These are phyloP conservation scores for Erodium maritimum DNA, from an alignment of 345 rosid species.

Conservation along the genomic window DNA sequence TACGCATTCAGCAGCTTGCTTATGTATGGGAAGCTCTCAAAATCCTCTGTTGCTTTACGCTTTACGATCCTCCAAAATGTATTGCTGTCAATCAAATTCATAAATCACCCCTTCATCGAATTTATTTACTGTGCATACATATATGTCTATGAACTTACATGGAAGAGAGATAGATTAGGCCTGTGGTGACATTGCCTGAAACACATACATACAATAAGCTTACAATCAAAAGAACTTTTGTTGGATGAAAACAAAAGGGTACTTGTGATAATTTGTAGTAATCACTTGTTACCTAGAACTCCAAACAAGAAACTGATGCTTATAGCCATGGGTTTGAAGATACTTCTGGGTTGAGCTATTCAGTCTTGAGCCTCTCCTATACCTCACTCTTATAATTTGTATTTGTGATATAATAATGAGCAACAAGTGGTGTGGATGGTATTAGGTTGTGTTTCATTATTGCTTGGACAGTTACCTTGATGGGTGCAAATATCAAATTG, in stretches of 20 bases:
- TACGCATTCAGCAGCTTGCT: conserved; percentile 51
- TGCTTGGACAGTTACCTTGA: too few relatives aligned
- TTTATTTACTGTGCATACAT: neutral
- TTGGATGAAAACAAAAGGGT: neutral
- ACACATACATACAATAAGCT: neutral
- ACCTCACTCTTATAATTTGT: too few relatives aligned
- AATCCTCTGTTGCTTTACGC: conserved; percentile 64
- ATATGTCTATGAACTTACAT: conserved; percentile 26
- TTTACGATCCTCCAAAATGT: conserved; percentile 61
- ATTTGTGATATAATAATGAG: too few relatives aligned
- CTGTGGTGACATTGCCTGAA: conserved; percentile 66
- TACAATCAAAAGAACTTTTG: neutral
- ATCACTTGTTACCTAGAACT: conserved; percentile 32
- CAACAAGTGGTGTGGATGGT: too few relatives aligned
- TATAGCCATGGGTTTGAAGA: neutral
- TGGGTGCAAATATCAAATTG: too few relatives aligned
- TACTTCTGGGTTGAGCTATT: too few relatives aligned
- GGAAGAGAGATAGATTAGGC: conserved; percentile 66
- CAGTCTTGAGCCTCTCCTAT: too few relatives aligned
- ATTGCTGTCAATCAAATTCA: conserved; percentile 18
- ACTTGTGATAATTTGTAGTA: too few relatives aligned
- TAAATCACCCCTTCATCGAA: too few relatives aligned
- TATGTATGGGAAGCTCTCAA: conserved; percentile 56
- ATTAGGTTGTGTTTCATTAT: too few relatives aligned
- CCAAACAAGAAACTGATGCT: conserved; percentile 15